Evolutionary conservation across 225 moss, liverwort and hornwort species (phyloP).

Genomic region (Polytrichum commune): DNA sequence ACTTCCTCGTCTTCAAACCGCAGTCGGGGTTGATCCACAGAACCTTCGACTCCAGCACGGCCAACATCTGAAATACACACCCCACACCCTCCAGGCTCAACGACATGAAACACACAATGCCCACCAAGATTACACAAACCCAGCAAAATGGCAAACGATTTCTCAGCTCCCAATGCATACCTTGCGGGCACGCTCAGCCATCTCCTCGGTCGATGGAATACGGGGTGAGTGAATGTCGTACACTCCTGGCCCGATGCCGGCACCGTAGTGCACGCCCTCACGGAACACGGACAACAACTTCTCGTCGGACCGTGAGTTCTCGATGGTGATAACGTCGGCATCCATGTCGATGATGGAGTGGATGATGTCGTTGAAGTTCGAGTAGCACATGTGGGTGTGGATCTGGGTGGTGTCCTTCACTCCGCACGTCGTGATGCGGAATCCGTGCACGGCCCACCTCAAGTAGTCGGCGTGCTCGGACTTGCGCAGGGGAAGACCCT

Average conservation of each 20-base stretch:
- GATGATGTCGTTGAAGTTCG: constrained; percentile 73
- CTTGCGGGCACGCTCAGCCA: constrained; percentile 58
- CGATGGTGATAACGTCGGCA: constrained; percentile 94
- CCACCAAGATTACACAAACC: no score
- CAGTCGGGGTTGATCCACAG: constrained; percentile 94
- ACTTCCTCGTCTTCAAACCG: constrained; percentile 67
- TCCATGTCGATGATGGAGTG: constrained; percentile 96
- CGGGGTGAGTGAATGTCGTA: constrained; percentile 94
- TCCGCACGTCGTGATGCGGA: constrained; percentile 63
- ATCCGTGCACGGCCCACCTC: constrained; percentile 79
- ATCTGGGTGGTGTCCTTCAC: constrained; percentile 69
- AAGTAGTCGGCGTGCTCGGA: constrained; percentile 80
- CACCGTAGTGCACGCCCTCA: constrained; percentile 67
- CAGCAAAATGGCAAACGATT: no score
- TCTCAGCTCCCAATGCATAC: no score
- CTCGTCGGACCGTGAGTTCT: constrained; percentile 94
- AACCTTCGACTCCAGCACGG: constrained; percentile 59
- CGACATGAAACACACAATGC: no score
- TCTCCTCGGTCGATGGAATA: constrained; percentile 78
- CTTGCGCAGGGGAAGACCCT: constrained; percentile 75
- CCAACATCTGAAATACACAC: constrained; percentile 24
- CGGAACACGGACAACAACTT: constrained; percentile 90
- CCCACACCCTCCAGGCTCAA: no score
- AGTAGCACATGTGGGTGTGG: constrained; percentile 81
- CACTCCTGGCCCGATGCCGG: constrained; percentile 88